Evolutionary conservation across 2,329 filamentous ascomycete genomes (phyloP).

Genomic region (Arthrobotrys iridis): DNA sequence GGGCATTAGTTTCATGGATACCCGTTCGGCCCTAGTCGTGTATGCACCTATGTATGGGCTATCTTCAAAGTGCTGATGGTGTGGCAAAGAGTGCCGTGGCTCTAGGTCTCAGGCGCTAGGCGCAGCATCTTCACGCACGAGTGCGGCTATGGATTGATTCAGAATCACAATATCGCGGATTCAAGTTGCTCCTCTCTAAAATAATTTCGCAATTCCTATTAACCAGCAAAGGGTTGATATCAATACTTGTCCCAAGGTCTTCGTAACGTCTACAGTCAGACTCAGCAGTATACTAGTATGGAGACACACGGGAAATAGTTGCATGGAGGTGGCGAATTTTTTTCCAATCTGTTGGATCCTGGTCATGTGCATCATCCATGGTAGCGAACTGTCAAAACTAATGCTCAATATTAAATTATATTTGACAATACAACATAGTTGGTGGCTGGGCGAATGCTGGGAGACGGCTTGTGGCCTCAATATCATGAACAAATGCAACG

Average conservation of each 20-base stretch:
- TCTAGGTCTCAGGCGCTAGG: neutral
- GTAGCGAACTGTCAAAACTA: slow-evolving; percentile 5
- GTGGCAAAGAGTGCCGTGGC: neutral
- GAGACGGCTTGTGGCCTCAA: slow-evolving; percentile 2
- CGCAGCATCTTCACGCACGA: neutral
- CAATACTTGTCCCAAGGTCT: too few relatives aligned
- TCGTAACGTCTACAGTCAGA: neutral
- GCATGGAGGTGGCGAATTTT: slow-evolving; percentile 6
- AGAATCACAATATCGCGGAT: neutral
- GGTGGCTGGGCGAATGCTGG: neutral
- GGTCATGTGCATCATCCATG: neutral
- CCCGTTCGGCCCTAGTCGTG: neutral
- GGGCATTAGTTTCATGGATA: neutral
- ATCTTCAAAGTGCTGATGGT: neutral
- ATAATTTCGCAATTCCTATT: too few relatives aligned
- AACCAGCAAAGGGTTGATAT: too few relatives aligned
- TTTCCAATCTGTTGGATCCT: slow-evolving; percentile 3
- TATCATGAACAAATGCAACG: neutral
- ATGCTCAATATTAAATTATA: neutral
- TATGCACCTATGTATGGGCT: too few relatives aligned
- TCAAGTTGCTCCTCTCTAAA: neutral
- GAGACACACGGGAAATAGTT: neutral
- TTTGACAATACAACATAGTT: slow-evolving; percentile 18
- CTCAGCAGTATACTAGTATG: neutral
- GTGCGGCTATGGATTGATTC: neutral